A percentile compares a stretch with the other conserved stretches of the same genome.
Evolutionary conservation across 768 basidiomycete species (phyloP).

Genomic region (Macrocybe gigantea): DNA sequence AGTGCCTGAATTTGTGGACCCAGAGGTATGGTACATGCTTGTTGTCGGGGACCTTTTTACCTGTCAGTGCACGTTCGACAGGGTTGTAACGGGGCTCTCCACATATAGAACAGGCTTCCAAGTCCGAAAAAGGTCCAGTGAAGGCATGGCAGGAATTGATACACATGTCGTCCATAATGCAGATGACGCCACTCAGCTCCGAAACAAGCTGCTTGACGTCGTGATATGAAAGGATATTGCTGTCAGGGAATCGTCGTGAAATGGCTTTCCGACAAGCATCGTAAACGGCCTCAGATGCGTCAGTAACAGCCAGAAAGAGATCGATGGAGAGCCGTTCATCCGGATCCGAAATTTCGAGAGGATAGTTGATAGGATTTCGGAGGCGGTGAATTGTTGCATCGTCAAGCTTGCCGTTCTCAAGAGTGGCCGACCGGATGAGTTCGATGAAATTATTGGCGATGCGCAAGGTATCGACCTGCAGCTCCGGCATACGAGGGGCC

Average conservation of each 20-base stretch:
- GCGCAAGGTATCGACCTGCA: too few relatives aligned
- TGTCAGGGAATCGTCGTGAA: conserved; percentile 13
- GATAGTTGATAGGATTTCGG: conserved; percentile 4
- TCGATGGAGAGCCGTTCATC: not conserved
- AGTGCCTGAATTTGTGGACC: conserved; percentile 34
- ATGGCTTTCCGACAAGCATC: not conserved
- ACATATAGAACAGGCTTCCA: conserved; percentile 23
- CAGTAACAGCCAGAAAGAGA: too few relatives aligned
- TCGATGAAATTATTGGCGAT: not conserved
- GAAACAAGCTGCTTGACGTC: conserved; percentile 13
- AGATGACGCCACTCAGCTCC: conserved; percentile 22
- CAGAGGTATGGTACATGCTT: conserved; percentile 19
- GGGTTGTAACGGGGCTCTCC: conserved; percentile 20
- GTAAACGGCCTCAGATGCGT: not conserved
- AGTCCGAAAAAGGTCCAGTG: conserved; percentile 24
- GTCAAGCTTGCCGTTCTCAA: not conserved
- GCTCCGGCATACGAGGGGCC: not conserved
- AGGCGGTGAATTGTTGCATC: not conserved
- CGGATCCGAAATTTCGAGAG: not conserved
- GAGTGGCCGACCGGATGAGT: not conserved
- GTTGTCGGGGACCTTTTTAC: conserved; percentile 21
- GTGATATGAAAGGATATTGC: conserved; percentile 22
- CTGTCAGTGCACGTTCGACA: not conserved
- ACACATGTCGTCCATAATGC: conserved; percentile 32
- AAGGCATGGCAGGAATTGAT: conserved; percentile 29